Evolutionary conservation across 306 rosid genomes (phyloP), one percentile per base, ranked within the genome.

Genomic region (Ormosia semicastrata): DNA sequence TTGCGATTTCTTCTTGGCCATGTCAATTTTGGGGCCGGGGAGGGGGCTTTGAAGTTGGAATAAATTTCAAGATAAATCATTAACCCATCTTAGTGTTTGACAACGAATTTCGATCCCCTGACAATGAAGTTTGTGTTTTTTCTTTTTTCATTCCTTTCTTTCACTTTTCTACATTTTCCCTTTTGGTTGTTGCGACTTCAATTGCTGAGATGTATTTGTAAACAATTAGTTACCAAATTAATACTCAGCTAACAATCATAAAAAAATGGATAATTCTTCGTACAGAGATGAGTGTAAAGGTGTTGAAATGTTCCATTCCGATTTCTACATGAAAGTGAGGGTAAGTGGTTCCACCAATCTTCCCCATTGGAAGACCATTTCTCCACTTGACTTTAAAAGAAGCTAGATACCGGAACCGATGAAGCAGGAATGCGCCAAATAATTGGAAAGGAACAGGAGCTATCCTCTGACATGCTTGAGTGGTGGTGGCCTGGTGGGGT

Each of bases 11-110:
- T 83, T 80, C 63, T 44, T n/a, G 81, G 65, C 37, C 39, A 44
- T 17, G 29, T 65, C 62, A 62, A 80, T 4, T 73, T 18, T 62
- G 47, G 84, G 83, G 78, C 70, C 85, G 40, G 39, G 9, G 5
- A 71, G 49, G 46, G 17, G 18, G 12, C 53, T 18, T 14, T 6
- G 36, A 36, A 69, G 57, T 70, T 56, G 53, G 41, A 39, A 80
- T 71, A 47, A 15, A 60, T 71, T 62, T 50, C 40, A 33, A 12
- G 50, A 80, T 70, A 58, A 37, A 63, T 24, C 7, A 17, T 36
- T 17, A 8, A 33, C 7, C 14, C 57, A 5, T 78, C 18, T 13
- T 15, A 17, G 66, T 36, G 41, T 52, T 57, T 47, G 63, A 76
- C 71, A 12, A 64, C 15, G 44, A 66, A 78, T n/a, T n/a, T n/a